A percentile compares a stretch with the other conserved stretches of the same genome.
Conservation (phyloP, 768 basidiomycete genomes). For the Boletus rufocinnamomeus region DNA sequence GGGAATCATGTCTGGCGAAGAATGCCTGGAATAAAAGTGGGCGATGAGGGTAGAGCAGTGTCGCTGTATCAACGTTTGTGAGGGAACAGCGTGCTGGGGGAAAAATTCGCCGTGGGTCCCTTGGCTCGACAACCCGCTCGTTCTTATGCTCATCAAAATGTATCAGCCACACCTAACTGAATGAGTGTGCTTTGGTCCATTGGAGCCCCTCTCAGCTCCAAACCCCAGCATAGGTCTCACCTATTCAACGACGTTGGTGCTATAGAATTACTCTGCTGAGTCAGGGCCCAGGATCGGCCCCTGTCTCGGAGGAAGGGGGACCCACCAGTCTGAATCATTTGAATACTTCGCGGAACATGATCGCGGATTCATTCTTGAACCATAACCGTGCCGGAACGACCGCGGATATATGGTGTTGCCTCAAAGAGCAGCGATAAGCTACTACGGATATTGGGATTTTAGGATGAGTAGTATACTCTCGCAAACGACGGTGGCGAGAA, state of each 20-base stretch:
- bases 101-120: not conserved
- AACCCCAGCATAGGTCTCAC: not conserved
- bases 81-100: not conserved
- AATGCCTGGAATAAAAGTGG: too few relatives aligned
- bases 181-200: too few relatives aligned
- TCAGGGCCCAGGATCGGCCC: not conserved
- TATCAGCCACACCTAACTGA: conserved; percentile 14
- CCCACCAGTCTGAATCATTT: not conserved
- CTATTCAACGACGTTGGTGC: not conserved
- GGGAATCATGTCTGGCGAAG: conserved; percentile 3
- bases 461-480: not conserved
- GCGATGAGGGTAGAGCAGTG: not conserved
- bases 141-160: conserved; percentile 15
- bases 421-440: not conserved
- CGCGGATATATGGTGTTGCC: not conserved
- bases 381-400: not conserved
- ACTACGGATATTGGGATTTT: not conserved
- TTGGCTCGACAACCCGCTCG: not conserved
- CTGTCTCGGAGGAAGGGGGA: conserved; percentile 1
- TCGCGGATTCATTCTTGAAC: conserved; percentile 1
- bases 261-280: not conserved
- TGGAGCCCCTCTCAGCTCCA: not conserved
- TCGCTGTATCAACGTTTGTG: not conserved
- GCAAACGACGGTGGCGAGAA: not conserved
- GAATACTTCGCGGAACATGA: conserved; percentile 5